Percentiles rank a stretch among this genome's conserved stretches.
Evolutionary conservation across 768 basidiomycete genomes (phyloP).

Genomic region (Collybia sp.): DNA sequence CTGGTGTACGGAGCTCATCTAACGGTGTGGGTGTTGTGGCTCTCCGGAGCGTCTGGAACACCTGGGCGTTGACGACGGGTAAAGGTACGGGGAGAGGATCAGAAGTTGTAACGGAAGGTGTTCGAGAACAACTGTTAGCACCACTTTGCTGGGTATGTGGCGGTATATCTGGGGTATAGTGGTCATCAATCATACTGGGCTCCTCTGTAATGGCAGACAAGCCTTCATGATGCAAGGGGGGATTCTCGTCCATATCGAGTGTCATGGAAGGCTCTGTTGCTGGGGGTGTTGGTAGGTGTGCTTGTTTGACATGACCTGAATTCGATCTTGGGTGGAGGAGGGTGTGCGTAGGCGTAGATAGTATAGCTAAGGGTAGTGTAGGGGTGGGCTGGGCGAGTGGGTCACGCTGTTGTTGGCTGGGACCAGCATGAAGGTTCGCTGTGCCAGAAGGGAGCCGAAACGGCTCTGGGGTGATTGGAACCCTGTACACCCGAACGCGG

Average conservation of each 20-base stretch:
- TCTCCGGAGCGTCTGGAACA: conserved; percentile 3
- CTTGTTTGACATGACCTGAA: conserved; percentile 13
- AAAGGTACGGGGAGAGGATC: conserved; percentile 12
- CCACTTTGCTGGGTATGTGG: neutral
- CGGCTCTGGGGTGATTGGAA: conserved; percentile 5
- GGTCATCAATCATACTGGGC: conserved; percentile 6
- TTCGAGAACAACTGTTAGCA: conserved; percentile 2
- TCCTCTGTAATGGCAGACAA: conserved; percentile 16
- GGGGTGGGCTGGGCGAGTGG: conserved; percentile 13
- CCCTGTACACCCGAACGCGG: conserved; percentile 24
- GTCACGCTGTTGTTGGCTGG: conserved; percentile 6
- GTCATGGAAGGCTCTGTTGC: conserved; percentile 12
- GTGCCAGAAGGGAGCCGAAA: no score
- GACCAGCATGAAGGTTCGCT: conserved; percentile 2
- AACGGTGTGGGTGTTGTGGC: conserved; percentile 4
- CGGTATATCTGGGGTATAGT: conserved; percentile 2
- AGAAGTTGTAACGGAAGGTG: conserved; percentile 10
- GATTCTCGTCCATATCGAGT: no score
- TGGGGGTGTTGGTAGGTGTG: conserved; percentile 32
- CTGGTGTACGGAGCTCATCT: conserved; percentile 10
- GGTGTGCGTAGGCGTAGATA: conserved; percentile 34
- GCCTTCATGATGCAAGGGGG: conserved; percentile 1
- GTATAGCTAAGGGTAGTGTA: conserved; percentile 18
- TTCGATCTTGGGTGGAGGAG: conserved; percentile 29
- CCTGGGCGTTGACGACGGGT: conserved; percentile 11